These are phyloP conservation scores for Colletotrichum filicis DNA, from an alignment of 2,329 filamentous ascomycete species.

Conservation along the genomic window DNA sequence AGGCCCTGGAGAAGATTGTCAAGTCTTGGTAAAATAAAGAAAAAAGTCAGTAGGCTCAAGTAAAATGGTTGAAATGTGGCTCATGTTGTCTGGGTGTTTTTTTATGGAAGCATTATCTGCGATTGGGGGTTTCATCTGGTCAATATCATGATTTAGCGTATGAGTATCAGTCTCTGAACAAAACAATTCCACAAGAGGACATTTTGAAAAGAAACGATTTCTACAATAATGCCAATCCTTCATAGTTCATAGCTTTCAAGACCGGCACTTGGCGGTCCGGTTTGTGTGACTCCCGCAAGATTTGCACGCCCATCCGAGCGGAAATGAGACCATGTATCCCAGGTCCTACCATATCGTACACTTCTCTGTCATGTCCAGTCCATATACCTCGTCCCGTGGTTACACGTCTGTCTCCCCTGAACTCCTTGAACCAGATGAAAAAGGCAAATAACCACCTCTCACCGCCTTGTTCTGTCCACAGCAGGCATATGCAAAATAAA, in stretches of 20 bases:
- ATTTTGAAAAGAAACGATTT: no score
- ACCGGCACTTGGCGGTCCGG: not conserved
- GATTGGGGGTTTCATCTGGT: not conserved
- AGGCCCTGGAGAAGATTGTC: conserved; percentile 80
- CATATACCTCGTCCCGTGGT: no score
- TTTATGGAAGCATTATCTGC: not conserved
- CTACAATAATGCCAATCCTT: no score
- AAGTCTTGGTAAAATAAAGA: conserved; percentile 46
- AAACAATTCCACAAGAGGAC: not conserved
- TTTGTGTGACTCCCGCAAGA: not conserved
- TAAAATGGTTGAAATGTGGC: not conserved
- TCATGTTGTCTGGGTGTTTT: not conserved
- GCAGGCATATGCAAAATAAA: not conserved
- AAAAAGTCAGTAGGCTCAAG: no score
- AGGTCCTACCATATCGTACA: not conserved
- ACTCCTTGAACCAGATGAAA: not conserved
- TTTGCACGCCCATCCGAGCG: not conserved
- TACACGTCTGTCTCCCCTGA: not conserved
- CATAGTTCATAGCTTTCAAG: not conserved
- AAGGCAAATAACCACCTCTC: not conserved
- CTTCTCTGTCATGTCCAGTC: no score
- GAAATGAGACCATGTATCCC: not conserved
- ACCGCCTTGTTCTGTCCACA: not conserved
- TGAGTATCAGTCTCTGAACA: not conserved
- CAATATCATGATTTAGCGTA: conserved; percentile 10